Percentiles rank a stretch among this genome's conserved stretches.
phyloP scores from a whole-genome alignment of 1,284 basidiomycete genomes.

The Phellinidium pouzarii region DNA sequence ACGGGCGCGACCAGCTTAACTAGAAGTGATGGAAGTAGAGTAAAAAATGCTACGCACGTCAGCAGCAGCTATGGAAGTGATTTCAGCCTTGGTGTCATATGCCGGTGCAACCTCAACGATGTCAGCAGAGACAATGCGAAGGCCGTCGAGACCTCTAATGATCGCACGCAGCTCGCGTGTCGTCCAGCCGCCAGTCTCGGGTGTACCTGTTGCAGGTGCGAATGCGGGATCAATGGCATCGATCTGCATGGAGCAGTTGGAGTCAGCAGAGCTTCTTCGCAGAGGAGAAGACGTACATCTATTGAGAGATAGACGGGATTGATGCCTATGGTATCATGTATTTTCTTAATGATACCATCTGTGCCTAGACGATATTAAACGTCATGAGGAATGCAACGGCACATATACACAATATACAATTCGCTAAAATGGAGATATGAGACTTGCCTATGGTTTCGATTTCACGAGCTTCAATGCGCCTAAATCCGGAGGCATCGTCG shows the following conservation, averaged over 20 bases:
- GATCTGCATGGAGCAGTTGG: slow-evolving; percentile 38
- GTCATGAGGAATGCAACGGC: background rate
- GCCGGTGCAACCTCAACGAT: slow-evolving; percentile 79
- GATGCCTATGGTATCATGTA: slow-evolving; percentile 60
- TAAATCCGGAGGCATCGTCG: slow-evolving; percentile 61
- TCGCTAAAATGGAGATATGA: background rate
- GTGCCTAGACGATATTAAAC: slow-evolving; percentile 36
- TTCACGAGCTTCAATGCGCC: slow-evolving; percentile 69
- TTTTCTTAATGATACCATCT: slow-evolving; percentile 63
- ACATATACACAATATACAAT: background rate
- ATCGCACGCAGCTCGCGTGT: slow-evolving; percentile 72
- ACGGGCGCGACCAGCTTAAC: no score
- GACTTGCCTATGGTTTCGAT: slow-evolving; percentile 60
- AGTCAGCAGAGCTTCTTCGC: background rate
- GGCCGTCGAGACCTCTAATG: slow-evolving; percentile 63
- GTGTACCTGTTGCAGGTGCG: slow-evolving; percentile 71
- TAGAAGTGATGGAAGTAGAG: no score
- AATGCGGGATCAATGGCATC: slow-evolving; percentile 73
- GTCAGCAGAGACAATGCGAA: slow-evolving; percentile 71
- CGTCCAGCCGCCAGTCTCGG: slow-evolving; percentile 70
- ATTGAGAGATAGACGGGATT: slow-evolving; percentile 70
- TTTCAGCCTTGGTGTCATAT: slow-evolving; percentile 73
- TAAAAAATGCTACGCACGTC: slow-evolving; percentile 43
- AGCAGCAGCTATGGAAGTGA: slow-evolving; percentile 74
- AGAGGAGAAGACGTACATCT: slow-evolving; percentile 39